phyloP scores from a whole-genome alignment of 1,284 basidiomycete genomes.

The Phaffia rhodozyma region DNA sequence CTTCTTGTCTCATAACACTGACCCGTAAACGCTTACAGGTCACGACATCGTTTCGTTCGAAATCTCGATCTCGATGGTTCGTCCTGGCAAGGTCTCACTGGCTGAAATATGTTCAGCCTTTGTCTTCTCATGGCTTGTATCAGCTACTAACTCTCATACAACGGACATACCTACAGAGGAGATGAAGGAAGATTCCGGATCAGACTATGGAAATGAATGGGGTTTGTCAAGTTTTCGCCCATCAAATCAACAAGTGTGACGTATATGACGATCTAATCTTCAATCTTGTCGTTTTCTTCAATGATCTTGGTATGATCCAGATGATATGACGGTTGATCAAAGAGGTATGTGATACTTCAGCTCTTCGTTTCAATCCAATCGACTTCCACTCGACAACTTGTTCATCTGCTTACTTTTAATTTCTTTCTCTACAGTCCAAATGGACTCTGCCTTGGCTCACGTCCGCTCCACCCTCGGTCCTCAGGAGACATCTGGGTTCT shows the following conservation, averaged over 20 bases:
- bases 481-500: slow-evolving; percentile 51
- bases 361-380: neutral
- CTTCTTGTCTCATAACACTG: too few relatives aligned
- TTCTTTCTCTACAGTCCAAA: slow-evolving; percentile 45
- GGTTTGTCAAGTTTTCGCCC: slow-evolving; percentile 56
- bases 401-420: slow-evolving; percentile 6
- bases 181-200: slow-evolving; percentile 34
- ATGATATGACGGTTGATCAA: slow-evolving; percentile 54
- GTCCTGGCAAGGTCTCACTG: slow-evolving; percentile 16
- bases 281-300: neutral
- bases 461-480: slow-evolving; percentile 57
- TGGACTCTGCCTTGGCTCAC: slow-evolving; percentile 56
- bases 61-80: slow-evolving; percentile 78
- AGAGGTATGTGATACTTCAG: slow-evolving; percentile 40
- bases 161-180: slow-evolving; percentile 29
- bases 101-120: neutral
- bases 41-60: slow-evolving; percentile 77
- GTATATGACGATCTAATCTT: slow-evolving; percentile 19
- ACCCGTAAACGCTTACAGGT: slow-evolving; percentile 34
- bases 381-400: neutral
- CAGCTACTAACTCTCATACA: too few relatives aligned
- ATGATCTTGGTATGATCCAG: neutral
- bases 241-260: slow-evolving; percentile 53
- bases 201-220: slow-evolving; percentile 40
- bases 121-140: neutral